Evolutionary conservation across 2,329 filamentous ascomycete genomes (phyloP).

Genomic region (Exophiala bonariae): DNA sequence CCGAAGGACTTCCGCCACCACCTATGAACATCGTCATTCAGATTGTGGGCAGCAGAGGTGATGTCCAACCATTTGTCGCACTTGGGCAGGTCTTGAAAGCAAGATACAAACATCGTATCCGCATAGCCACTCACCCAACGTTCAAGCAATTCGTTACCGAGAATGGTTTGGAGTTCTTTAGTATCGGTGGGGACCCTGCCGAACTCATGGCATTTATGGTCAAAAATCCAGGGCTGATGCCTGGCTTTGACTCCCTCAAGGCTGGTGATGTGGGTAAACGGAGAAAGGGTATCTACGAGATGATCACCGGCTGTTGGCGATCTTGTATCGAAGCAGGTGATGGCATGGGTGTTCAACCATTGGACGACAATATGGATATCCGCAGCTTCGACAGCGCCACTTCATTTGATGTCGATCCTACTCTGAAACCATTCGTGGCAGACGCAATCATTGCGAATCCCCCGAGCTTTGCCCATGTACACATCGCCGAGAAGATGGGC

Average conservation of each 20-base stretch:
- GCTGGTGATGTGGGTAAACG: slow-evolving; percentile 76
- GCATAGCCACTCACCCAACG: slow-evolving; percentile 69
- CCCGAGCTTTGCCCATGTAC: slow-evolving; percentile 73
- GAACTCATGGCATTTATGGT: slow-evolving; percentile 89
- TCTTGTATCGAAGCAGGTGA: slow-evolving; percentile 80
- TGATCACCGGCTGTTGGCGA: slow-evolving; percentile 82
- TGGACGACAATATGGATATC: slow-evolving; percentile 54
- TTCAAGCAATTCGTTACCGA: slow-evolving; percentile 70
- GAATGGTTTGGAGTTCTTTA: slow-evolving; percentile 73
- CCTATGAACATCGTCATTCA: slow-evolving; percentile 71
- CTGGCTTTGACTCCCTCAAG: slow-evolving; percentile 72
- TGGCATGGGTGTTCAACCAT: slow-evolving; percentile 54
- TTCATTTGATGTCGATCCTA: slow-evolving; percentile 43
- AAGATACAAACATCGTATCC: slow-evolving; percentile 68
- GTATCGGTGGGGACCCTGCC: slow-evolving; percentile 72
- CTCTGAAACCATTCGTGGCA: slow-evolving; percentile 70
- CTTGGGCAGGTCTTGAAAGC: slow-evolving; percentile 65
- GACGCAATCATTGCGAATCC: slow-evolving; percentile 88
- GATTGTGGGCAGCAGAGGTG: slow-evolving; percentile 71
- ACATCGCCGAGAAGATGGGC: slow-evolving; percentile 76
- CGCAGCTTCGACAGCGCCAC: slow-evolving; percentile 35
- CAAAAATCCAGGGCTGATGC: slow-evolving; percentile 83
- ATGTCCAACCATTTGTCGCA: slow-evolving; percentile 75
- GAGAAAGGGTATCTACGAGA: slow-evolving; percentile 72
- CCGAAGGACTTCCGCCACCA: slow-evolving; percentile 58